Evolutionary conservation across 306 rosid species (phyloP).

Genomic region (Gastrolobium bilobum): DNA sequence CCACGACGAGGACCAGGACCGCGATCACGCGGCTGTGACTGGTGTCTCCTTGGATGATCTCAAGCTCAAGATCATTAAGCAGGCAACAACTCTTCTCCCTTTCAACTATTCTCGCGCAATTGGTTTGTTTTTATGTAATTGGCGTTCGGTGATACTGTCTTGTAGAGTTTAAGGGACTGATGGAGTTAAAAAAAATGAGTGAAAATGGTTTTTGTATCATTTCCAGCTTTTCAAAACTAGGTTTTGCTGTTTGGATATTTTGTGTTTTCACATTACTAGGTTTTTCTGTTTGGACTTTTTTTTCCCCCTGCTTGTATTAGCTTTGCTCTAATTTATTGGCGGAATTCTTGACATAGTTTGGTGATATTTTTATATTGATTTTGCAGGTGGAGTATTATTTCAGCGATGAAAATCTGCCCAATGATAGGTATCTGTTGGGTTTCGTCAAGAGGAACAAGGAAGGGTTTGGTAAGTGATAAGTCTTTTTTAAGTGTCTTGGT

Average conservation of each 20-base stretch:
- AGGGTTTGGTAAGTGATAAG: slow-evolving; percentile 77
- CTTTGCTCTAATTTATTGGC: background rate
- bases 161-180: background rate
- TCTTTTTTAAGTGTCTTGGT: slow-evolving; percentile 7
- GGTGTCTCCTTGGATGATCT: slow-evolving; percentile 78
- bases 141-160: background rate
- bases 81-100: slow-evolving; percentile 55
- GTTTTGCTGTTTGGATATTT: background rate
- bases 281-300: slow-evolving; percentile 12
- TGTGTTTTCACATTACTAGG: slow-evolving; percentile 20
- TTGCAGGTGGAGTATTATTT: slow-evolving; percentile 95
- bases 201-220: background rate
- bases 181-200: background rate
- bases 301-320: background rate
- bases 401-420: slow-evolving; percentile 84
- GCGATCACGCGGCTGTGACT: slow-evolving; percentile 54
- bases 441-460: slow-evolving; percentile 85
- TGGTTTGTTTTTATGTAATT: slow-evolving; percentile 4
- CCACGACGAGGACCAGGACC: slow-evolving; percentile 52
- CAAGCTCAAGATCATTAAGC: slow-evolving; percentile 79
- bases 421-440: slow-evolving; percentile 71
- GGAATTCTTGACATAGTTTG: background rate
- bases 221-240: background rate
- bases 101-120: background rate
- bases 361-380: slow-evolving; percentile 31